phyloP scores from a whole-genome alignment of 139 green algal genomes.

The Micractinium sp. region DNA sequence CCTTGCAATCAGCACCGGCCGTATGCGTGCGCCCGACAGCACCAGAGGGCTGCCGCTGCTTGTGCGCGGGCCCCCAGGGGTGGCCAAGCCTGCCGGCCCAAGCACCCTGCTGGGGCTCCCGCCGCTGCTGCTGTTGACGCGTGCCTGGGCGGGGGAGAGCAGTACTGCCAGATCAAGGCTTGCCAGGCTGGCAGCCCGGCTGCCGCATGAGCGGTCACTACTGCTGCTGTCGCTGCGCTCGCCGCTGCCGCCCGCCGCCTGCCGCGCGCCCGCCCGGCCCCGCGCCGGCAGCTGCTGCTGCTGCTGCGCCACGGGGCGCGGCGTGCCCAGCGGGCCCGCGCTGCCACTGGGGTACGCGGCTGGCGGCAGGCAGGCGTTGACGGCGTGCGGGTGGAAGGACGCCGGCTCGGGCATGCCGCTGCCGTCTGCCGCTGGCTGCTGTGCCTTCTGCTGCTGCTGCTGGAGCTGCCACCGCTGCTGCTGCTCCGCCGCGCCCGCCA shows the following conservation, averaged over 20 bases:
- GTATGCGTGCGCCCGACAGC: background rate
- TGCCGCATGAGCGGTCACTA: background rate
- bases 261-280: background rate
- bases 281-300: background rate
- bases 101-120: background rate
- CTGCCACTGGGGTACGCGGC: background rate
- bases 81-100: background rate
- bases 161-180: background rate
- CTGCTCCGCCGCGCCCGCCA: background rate
- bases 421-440: background rate
- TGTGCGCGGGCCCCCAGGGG: no score
- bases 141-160: background rate
- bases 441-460: background rate
- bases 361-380: constrained; percentile 2
- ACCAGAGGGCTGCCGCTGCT: background rate
- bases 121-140: background rate
- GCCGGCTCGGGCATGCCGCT: background rate
- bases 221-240: background rate
- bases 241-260: background rate
- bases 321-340: background rate
- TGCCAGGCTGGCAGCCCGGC: background rate
- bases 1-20: background rate
- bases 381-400: background rate
- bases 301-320: background rate
- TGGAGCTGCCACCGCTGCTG: background rate